Evolutionary conservation across 2,329 filamentous ascomycete species (phyloP).

Genomic region (Nothophaeocryptopus gaeumannii): DNA sequence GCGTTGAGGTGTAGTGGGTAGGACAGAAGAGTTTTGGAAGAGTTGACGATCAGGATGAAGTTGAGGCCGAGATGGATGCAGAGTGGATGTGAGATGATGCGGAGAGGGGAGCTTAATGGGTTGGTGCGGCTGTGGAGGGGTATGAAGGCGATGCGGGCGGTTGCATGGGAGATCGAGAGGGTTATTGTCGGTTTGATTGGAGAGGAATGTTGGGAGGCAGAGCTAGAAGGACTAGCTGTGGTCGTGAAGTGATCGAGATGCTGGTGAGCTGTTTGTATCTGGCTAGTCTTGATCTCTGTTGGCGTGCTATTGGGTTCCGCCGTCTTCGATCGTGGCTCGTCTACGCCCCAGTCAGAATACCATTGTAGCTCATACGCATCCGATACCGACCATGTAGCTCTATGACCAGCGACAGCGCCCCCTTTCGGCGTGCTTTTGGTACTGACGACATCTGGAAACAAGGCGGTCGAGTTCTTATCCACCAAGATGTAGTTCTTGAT

Average conservation of each 20-base stretch:
- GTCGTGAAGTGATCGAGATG: not conserved
- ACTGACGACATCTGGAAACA: constrained; percentile 17
- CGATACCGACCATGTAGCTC: no score
- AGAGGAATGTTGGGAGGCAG: not conserved
- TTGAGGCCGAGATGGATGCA: not conserved
- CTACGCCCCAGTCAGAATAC: not conserved
- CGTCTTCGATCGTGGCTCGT: no score
- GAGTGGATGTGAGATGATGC: not conserved
- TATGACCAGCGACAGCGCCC: no score
- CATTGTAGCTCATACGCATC: no score
- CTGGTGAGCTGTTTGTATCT: no score
- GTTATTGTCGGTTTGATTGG: not conserved
- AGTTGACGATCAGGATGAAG: not conserved
- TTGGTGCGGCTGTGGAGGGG: not conserved
- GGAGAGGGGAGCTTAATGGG: not conserved
- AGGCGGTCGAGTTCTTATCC: constrained; percentile 20
- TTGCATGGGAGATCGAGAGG: not conserved
- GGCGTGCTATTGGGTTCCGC: no score
- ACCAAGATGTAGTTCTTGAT: constrained; percentile 22
- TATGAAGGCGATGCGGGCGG: not conserved
- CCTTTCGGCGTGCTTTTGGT: not conserved
- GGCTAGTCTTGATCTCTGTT: no score
- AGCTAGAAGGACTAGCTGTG: not conserved
- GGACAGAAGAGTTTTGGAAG: not conserved
- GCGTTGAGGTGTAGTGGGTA: not conserved